These are phyloP conservation scores for Leucocoprinus birnbaumii DNA, from an alignment of 768 basidiomycete species.

Conservation along the genomic window DNA sequence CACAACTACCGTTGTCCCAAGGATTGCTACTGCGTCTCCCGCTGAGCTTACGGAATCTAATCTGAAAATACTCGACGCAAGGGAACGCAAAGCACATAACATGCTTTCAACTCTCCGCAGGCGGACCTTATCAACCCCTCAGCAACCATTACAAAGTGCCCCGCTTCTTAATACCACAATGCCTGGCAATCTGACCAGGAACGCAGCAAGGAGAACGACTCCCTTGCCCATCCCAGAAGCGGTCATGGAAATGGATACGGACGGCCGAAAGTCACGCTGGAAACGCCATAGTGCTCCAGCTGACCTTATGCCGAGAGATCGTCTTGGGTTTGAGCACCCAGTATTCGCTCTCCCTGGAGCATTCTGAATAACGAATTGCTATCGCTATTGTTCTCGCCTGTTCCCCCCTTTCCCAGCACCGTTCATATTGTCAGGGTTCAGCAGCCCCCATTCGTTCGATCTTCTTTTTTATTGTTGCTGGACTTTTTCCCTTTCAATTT, in stretches of 20 bases:
- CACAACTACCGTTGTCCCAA: constrained; percentile 47
- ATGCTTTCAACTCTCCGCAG: constrained; percentile 67
- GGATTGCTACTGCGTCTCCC: constrained; percentile 37
- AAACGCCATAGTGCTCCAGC: constrained; percentile 65
- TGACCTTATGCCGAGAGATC: constrained; percentile 48
- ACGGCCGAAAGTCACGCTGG: constrained; percentile 33
- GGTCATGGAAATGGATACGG: constrained; percentile 16
- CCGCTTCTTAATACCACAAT: not conserved
- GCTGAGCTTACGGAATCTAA: constrained; percentile 52
- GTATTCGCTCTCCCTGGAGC: constrained; percentile 56
- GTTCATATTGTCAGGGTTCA: not conserved
- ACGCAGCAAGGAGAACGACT: constrained; percentile 10
- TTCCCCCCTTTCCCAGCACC: not conserved
- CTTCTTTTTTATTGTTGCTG: constrained; percentile 7
- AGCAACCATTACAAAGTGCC: constrained; percentile 17
- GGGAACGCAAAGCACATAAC: constrained; percentile 54
- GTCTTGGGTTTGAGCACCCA: constrained; percentile 57
- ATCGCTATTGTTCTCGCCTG: not conserved
- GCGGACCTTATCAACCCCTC: constrained; percentile 44
- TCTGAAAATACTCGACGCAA: constrained; percentile 46
- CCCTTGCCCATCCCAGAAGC: constrained; percentile 1
- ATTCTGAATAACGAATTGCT: constrained; percentile 36
- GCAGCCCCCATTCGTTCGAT: constrained; percentile 5
- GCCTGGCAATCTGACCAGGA: constrained; percentile 5
- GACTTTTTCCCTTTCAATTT: not conserved